These are phyloP conservation scores for Cryphonectria radicalis DNA, from an alignment of 2,329 filamentous ascomycete species.

Conservation along the genomic window DNA sequence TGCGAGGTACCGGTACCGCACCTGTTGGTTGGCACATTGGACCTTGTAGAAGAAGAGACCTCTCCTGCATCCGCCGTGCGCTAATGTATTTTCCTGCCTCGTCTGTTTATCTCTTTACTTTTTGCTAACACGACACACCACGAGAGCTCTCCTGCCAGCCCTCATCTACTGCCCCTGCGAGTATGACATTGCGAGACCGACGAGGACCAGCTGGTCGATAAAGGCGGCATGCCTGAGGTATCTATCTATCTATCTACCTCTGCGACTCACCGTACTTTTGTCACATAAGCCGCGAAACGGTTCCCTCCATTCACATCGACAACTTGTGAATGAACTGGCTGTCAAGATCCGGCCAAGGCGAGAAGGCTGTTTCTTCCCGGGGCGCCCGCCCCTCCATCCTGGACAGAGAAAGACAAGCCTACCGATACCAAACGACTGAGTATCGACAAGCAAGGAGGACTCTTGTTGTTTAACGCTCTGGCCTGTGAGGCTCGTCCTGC, in stretches of 20 bases:
- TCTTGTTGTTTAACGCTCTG: not conserved
- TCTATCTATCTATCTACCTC: no score
- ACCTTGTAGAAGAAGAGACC: slow-evolving; percentile 1
- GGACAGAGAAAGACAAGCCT: not conserved
- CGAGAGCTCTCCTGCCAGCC: not conserved
- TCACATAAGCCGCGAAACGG: not conserved
- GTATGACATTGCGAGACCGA: not conserved
- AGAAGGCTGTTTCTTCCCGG: not conserved
- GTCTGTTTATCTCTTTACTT: not conserved
- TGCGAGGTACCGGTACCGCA: slow-evolving; percentile 1
- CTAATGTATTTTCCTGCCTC: not conserved
- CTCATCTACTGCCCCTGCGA: not conserved
- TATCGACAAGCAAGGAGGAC: not conserved
- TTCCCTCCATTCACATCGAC: not conserved
- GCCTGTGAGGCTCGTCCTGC: not conserved
- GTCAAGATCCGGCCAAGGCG: not conserved
- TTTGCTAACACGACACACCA: not conserved
- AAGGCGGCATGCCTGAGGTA: not conserved
- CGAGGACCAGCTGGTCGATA: not conserved
- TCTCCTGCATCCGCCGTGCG: not conserved
- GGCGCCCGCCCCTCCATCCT: not conserved
- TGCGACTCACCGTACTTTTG: not conserved
- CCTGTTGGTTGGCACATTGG: not conserved
- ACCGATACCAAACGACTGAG: not conserved
- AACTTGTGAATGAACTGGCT: not conserved